Conservation (phyloP, 345 rosid genomes). For the Boechera divaricarpa region DNA sequence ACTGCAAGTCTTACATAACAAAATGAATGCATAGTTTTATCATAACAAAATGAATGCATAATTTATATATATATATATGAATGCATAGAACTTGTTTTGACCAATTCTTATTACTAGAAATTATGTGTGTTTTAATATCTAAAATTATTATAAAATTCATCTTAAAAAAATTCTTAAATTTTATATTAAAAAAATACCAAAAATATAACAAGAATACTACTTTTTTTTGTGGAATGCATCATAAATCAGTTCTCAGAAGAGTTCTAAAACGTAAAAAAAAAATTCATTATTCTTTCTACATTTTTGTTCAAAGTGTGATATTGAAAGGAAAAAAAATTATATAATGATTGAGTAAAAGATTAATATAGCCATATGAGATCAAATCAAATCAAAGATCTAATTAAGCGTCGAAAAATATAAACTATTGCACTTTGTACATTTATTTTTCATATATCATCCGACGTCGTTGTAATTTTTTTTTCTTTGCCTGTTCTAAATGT, state of each 20-base stretch:
- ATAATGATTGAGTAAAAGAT: too few species aligned
- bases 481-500: not conserved
- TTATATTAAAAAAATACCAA: too few species aligned
- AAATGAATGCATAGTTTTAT: not conserved
- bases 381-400: too few species aligned
- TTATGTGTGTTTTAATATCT: not conserved
- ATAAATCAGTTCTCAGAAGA: not conserved
- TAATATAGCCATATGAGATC: too few species aligned
- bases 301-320: not conserved
- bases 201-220: too few species aligned
- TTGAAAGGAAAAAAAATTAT: not conserved
- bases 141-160: not conserved
- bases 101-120: not conserved
- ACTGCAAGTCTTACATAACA: constrained; percentile 1
- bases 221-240: not conserved
- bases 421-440: too few species aligned
- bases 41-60: not conserved
- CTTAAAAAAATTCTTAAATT: too few species aligned
- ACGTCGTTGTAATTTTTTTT: too few species aligned
- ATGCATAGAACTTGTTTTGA: not conserved
- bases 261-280: not conserved
- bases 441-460: too few species aligned
- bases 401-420: too few species aligned
- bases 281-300: not conserved
- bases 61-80: too few species aligned